Evolutionary conservation across 2,329 filamentous ascomycete species (phyloP), one percentile per base, ranked within the genome.

Genomic region (Exophiala sp.): DNA sequence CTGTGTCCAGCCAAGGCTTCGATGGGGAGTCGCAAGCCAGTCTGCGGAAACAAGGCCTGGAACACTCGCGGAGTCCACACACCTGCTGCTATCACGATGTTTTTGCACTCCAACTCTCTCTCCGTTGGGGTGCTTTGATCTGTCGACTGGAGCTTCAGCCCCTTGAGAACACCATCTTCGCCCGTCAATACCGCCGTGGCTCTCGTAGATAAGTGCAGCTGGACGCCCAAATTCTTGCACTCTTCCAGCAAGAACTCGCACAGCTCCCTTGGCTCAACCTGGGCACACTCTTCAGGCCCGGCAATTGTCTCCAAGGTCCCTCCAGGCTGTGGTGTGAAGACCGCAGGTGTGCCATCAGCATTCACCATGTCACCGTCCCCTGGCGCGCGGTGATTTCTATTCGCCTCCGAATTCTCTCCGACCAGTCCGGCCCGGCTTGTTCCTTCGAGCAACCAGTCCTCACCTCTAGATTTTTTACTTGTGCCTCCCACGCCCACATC

Each of bases 31-130:
- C 69, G 64, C 1, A 75, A 61, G 2, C 60, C 62, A 1, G 82
- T 75, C 0, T 65, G 60, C 0, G 79, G 79, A 61, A 91, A 90
- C 13, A 91, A 74, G 0, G 71, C 68, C 1, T 68, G 59, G 62
- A 88, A 84, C n/a, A 87, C 79, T 24, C 68, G 67, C 0, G 79
- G 75, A 0, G 85, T 84, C 86, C 87, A 91, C 2, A 81, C 77
- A 2, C 86, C 86, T 0, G 84, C 78, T 0, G 83, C 70, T 52
- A 91, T 74, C 13, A 90, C 69, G 19, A 91, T 64, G 9, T 78
- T 77, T 0, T 76, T 79, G 61, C 84, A 87, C 0, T 81, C 75
- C 2, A 90, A 62, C 37, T 77, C 69, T 1, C 66, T 70, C 60
- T 22, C 29, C 76, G 73, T n/a, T 9, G 9, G 32, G 14, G 49